Percentiles rank a stretch among this genome's conserved stretches.
These are phyloP conservation scores for Penicillium bovifimosum DNA, from an alignment of 495 filamentous ascomycete genomes.

Conservation along the genomic window DNA sequence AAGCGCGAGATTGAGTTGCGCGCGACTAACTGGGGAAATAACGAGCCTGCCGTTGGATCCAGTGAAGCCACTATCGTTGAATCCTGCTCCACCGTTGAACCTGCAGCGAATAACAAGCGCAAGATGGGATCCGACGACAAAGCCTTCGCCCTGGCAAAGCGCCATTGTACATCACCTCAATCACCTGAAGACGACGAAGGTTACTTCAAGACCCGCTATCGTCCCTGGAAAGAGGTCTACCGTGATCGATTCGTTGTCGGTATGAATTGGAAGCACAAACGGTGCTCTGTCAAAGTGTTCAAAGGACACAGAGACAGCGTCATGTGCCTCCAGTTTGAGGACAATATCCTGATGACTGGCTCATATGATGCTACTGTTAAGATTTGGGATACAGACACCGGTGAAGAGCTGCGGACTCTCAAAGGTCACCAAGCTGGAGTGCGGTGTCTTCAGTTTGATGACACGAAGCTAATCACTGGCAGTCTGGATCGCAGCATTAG, in stretches of 20 bases:
- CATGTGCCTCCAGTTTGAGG: slow-evolving; percentile 93
- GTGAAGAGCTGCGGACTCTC: slow-evolving; percentile 77
- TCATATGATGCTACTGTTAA: slow-evolving; percentile 94
- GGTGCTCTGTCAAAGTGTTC: slow-evolving; percentile 75
- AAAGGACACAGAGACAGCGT: slow-evolving; percentile 90
- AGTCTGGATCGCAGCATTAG: slow-evolving; percentile 75
- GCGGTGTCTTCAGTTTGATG: slow-evolving; percentile 87
- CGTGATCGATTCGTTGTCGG: slow-evolving; percentile 84
- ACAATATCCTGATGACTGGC: slow-evolving; percentile 85
- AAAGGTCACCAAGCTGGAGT: slow-evolving; percentile 76
- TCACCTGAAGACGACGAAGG: slow-evolving; percentile 29
- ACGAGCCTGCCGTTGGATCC: slow-evolving; percentile 18
- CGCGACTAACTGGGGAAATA: slow-evolving; percentile 48
- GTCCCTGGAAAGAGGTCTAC: slow-evolving; percentile 92
- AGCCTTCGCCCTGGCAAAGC: slow-evolving; percentile 32
- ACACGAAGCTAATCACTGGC: slow-evolving; percentile 81
- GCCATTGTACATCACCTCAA: slow-evolving; percentile 30
- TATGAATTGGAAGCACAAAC: slow-evolving; percentile 92
- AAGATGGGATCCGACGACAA: slow-evolving; percentile 30
- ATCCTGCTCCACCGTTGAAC: slow-evolving; percentile 16
- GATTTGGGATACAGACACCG: slow-evolving; percentile 90
- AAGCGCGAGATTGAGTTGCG: slow-evolving; percentile 79
- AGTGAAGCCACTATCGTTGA: slow-evolving; percentile 15
- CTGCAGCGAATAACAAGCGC: slow-evolving; percentile 33
- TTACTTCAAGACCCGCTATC: slow-evolving; percentile 46